Conservation (phyloP, 345 rosid species). For the Citrus medica region DNA sequence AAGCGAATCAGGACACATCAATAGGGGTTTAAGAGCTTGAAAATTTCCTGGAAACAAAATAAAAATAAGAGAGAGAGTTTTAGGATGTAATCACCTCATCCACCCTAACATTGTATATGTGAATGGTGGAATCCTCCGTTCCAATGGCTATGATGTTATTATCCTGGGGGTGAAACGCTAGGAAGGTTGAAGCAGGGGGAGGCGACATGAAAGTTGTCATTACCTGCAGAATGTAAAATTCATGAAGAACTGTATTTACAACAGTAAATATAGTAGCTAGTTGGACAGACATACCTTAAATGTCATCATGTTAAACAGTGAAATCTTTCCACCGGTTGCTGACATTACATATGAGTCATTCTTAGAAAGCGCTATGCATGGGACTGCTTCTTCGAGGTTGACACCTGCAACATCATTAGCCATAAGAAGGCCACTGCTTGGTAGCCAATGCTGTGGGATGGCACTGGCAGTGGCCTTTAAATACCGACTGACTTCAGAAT, state of each 20-base stretch:
- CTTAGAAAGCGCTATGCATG: conserved; percentile 92
- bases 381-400: conserved; percentile 75
- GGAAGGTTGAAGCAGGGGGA: conserved; percentile 79
- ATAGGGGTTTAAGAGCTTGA: neutral
- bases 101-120: conserved; percentile 74
- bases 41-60: neutral
- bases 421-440: conserved; percentile 91
- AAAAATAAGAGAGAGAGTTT: neutral
- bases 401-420: conserved; percentile 71
- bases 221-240: conserved; percentile 43
- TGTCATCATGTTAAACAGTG: conserved; percentile 90
- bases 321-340: conserved; percentile 86
- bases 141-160: conserved; percentile 88
- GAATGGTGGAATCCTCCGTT: conserved; percentile 86
- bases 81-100: conserved; percentile 55
- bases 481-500: conserved; percentile 20
- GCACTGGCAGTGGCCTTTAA: conserved; percentile 71
- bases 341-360: conserved; percentile 93
- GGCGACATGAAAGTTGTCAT: conserved; percentile 90
- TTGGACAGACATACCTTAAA: conserved; percentile 53
- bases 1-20: conserved; percentile 6
- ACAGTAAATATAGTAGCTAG: neutral
- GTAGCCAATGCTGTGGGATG: conserved; percentile 89
- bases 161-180: conserved; percentile 88
- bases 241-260: neutral